Base-by-base conservation (phyloP, 176 grass and related monocot species). In the Juncus effusus region DNA sequence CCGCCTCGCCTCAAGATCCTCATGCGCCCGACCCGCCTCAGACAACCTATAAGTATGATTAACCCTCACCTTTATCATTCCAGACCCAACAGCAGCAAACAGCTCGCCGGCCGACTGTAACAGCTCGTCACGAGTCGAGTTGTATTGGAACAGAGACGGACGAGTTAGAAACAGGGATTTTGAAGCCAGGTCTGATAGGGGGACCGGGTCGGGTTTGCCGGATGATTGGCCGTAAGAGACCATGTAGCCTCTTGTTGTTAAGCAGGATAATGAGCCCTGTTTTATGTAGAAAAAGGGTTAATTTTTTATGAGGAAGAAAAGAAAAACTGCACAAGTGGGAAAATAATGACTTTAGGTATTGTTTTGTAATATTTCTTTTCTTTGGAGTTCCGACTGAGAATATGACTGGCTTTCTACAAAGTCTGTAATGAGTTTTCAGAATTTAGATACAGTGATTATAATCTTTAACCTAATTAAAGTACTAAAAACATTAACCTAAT, bases 191-290 rank as follows among this genome's bases (percentile, higher is more conserved):
- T 86, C 79, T 36, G 76, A 67, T 37, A 81, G 0, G 16, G 41
- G 59, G 54, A 86, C 38, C 4, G 80, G 87, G n/a, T 86, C 80
- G 5, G 69, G 74, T 28, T n/a, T 64, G 7, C 83, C 83, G 59
- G 83, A 90, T 60, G 77, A 78, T 47, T 86, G 87, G 42, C 87
- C 83, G 45, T 83, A 86, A 42, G 63, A 83, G 67, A 90, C 65
- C 83, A 86, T 75, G 57, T 73, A 86, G 15, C 87, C 87, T 13
- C 69, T 65, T 0, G 36, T 14, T 68, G 51, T 75, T 59, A 90
- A 64, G 64, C 79, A 77, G 13, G 77, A 66, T 53, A 91, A 63
- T 0, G 83, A 86, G 36, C 80, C 80, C 80, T 86, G 53, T 66
- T 77, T 15, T 6, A 63, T 0, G 66, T 16, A 72, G 11, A 56